Percentiles rank a stretch among this genome's conserved stretches.
Conservation (phyloP, 352 stramenopile species). For the Globisporangium viniferum region DNA sequence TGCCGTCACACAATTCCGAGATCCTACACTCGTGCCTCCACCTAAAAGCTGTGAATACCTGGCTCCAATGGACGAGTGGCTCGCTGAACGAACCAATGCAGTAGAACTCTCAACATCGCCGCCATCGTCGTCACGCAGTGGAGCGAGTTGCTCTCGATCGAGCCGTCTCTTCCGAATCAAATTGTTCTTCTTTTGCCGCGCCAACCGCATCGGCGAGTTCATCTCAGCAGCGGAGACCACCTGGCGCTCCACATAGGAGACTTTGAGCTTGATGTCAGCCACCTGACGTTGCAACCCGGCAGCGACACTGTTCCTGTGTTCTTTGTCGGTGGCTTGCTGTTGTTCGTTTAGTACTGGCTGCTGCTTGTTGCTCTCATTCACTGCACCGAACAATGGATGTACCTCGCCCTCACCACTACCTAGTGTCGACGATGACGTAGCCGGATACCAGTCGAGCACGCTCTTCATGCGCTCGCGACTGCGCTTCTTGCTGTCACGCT, state of each 20-base stretch:
- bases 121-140: slow-evolving; percentile 1
- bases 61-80: slow-evolving; percentile 1
- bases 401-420: slow-evolving; percentile 23
- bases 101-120: neutral
- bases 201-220: neutral
- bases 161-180: slow-evolving; percentile 18
- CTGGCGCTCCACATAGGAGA: slow-evolving; percentile 33
- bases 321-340: slow-evolving; percentile 15
- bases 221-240: neutral
- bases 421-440: slow-evolving; percentile 8
- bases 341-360: slow-evolving; percentile 19
- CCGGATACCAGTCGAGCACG: slow-evolving; percentile 53
- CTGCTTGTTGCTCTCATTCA: neutral
- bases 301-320: slow-evolving; percentile 11
- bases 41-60: neutral
- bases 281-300: slow-evolving; percentile 19
- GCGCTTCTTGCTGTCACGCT: slow-evolving; percentile 33
- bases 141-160: slow-evolving; percentile 14
- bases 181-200: slow-evolving; percentile 18
- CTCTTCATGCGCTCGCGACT: slow-evolving; percentile 37
- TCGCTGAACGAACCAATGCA: slow-evolving; percentile 10
- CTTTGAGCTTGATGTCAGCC: slow-evolving; percentile 27
- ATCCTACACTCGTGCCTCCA: neutral
- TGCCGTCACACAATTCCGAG: slow-evolving; percentile 1
- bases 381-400: slow-evolving; percentile 34